Percentiles rank a stretch among this genome's conserved stretches.
Conservation (phyloP, 2,329 filamentous ascomycete species). For the Keithomyces neogunnii region DNA sequence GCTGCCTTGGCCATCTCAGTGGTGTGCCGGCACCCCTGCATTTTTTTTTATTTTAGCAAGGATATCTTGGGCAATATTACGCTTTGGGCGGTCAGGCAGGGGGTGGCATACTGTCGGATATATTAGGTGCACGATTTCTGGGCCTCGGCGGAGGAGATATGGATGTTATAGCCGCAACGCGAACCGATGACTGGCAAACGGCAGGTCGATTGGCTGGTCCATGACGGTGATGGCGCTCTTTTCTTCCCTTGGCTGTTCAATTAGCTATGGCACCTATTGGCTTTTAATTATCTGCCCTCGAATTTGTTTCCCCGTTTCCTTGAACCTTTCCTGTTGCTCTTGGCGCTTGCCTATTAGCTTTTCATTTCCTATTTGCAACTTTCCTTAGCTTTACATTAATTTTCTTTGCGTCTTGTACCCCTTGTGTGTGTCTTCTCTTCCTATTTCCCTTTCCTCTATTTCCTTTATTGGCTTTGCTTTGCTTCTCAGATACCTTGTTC, state of each 20-base stretch:
- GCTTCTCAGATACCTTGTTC: constrained; percentile 51
- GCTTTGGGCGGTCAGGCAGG: constrained; percentile 13
- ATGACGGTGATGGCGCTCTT: constrained; percentile 29
- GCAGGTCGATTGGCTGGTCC: constrained; percentile 42
- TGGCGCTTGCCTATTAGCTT: not conserved
- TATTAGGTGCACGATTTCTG: constrained; percentile 14
- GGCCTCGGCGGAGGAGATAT: constrained; percentile 18
- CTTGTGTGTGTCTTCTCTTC: constrained; percentile 16
- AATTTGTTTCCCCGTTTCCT: constrained; percentile 4
- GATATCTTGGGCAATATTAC: constrained; percentile 17
- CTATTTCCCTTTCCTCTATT: constrained; percentile 14
- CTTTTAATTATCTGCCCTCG: constrained; percentile 21
- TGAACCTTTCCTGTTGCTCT: not conserved
- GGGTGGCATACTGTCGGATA: constrained; percentile 17
- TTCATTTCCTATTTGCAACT: not conserved
- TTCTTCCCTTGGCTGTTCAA: constrained; percentile 29
- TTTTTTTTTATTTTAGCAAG: constrained; percentile 8
- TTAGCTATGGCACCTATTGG: constrained; percentile 29
- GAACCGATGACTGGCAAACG: constrained; percentile 36
- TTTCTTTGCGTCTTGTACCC: constrained; percentile 13
- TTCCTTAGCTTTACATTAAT: constrained; percentile 1
- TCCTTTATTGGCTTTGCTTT: constrained; percentile 12
- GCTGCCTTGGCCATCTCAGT: constrained; percentile 12
- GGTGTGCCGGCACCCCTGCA: constrained; percentile 8
- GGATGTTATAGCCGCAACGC: constrained; percentile 24